Base-by-base conservation (phyloP, 129 eudicot genomes). In the Tagetes erecta region DNA sequence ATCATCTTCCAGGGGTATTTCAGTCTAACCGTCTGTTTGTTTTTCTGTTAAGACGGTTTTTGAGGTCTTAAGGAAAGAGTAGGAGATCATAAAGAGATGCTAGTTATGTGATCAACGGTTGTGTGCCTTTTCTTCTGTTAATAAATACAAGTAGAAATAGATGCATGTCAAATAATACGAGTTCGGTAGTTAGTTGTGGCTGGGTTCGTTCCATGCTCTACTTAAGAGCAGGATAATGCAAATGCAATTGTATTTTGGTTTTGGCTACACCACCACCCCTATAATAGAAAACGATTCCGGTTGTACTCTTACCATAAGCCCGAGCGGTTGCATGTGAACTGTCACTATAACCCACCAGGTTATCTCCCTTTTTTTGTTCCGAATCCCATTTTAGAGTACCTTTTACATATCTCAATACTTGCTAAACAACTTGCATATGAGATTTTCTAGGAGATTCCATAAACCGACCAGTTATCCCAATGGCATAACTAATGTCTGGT, bases 1-100 rank as follows among this genome's bases (percentile, higher is more conserved):
- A 83, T 95, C 99, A 0, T 79, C 83, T 72, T 79, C 83, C 68
- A 66, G 86, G 62, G 96, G 98, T 10, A 81, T 89, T 27, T 82
- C 94, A 34, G 74, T 82, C 36, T 89, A 72, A 84, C 67, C 13
- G 64, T 50, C 72, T 56, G 83, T 52, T 53, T 79, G 41, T 79
- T 42, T 66, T 47, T 72, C 66, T 58, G 70, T 64, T 71, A 56
- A 76, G 75, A 56, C 51, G 50, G 50, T 77, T 56, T 76, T 56
- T 57, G 44, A 56, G 74, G 71, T 67, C 71, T 74, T 63, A 46
- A 62, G 50, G 69, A 64, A 39, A 64, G 49, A 40, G 46, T 39
- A 64, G 68, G 49, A 64, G 9, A 36, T 60, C 67, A 36, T 12
- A 36, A 62, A 62, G 36, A 27, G 44, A 37, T 62, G 36, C 44